Evolutionary conservation across 352 stramenopile species (phyloP).

Genomic region (Phytophthora idaei): DNA sequence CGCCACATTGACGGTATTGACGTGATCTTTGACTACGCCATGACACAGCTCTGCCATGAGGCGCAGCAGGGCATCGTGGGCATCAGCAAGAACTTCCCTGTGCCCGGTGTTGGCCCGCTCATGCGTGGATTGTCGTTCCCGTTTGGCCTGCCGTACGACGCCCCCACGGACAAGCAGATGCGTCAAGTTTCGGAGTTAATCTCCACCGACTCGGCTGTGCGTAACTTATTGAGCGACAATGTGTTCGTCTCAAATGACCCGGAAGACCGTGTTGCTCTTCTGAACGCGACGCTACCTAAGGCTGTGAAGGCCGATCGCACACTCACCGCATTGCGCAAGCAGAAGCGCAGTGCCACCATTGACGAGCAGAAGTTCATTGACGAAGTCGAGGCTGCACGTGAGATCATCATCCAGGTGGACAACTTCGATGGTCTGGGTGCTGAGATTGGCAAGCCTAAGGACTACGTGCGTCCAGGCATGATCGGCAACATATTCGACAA

Average conservation of each 20-base stretch:
- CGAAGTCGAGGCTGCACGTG: conserved; percentile 94
- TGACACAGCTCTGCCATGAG: conserved; percentile 95
- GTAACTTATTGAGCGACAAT: conserved; percentile 68
- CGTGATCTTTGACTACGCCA: conserved; percentile 96
- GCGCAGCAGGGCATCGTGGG: conserved; percentile 95
- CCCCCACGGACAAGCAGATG: conserved; percentile 89
- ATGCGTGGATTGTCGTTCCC: conserved; percentile 97
- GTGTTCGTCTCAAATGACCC: conserved; percentile 81
- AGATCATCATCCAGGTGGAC: conserved; percentile 98
- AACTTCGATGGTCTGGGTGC: conserved; percentile 90
- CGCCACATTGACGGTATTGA: conserved; percentile 95
- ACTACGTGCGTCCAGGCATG: conserved; percentile 92
- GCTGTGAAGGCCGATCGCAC: conserved; percentile 94
- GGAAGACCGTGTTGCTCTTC: conserved; percentile 66
- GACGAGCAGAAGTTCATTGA: conserved; percentile 96
- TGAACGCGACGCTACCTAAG: conserved; percentile 83
- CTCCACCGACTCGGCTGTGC: conserved; percentile 74
- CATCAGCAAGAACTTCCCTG: conserved; percentile 97
- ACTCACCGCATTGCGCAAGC: conserved; percentile 90
- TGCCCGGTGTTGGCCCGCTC: conserved; percentile 88
- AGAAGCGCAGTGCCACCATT: conserved; percentile 93
- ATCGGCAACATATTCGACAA: conserved; percentile 56
- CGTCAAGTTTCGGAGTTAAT: conserved; percentile 76
- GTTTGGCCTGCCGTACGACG: conserved; percentile 92
- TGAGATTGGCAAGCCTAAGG: conserved; percentile 76